A percentile compares a stretch with the other conserved stretches of the same genome.
Conservation (phyloP, 169 alveolate genomes). For the Babesia ovis region DNA sequence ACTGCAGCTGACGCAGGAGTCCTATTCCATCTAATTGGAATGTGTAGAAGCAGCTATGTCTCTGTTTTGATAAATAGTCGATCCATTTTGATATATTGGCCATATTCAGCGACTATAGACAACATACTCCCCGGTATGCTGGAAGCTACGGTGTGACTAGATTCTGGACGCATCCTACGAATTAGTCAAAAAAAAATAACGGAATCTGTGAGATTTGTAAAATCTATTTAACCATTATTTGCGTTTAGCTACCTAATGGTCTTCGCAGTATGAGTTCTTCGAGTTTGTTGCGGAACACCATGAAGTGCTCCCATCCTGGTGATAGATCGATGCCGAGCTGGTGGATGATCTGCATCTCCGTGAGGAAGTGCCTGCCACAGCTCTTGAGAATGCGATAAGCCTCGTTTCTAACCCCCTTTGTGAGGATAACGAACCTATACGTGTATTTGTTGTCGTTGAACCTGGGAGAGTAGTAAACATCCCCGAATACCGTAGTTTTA, state of each 20-base stretch:
- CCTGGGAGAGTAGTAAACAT: constrained; percentile 84
- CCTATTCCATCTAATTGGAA: constrained; percentile 47
- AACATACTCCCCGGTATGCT: too few relatives aligned
- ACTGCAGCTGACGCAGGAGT: constrained; percentile 55
- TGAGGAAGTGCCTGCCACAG: constrained; percentile 73
- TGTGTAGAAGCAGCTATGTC: constrained; percentile 16
- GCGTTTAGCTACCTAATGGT: constrained; percentile 20
- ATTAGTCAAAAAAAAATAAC: too few relatives aligned
- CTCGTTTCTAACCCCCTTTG: constrained; percentile 81
- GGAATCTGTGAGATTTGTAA: neutral
- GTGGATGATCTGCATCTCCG: constrained; percentile 81
- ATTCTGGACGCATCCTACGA: too few relatives aligned
- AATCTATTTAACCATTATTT: neutral
- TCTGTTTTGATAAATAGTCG: neutral
- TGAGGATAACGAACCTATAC: constrained; percentile 80
- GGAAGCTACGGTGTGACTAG: too few relatives aligned
- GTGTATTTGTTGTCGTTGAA: constrained; percentile 81
- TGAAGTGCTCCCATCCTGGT: constrained; percentile 87
- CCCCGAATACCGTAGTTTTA: constrained; percentile 74
- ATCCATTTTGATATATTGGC: constrained; percentile 9
- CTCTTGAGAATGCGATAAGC: constrained; percentile 77
- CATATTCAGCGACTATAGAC: neutral
- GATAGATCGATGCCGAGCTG: constrained; percentile 80
- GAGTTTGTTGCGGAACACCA: constrained; percentile 79
- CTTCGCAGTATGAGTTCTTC: constrained; percentile 81